Base-by-base conservation (phyloP, 2,329 filamentous ascomycete species). In the Ceratocystis diversiconidia region DNA sequence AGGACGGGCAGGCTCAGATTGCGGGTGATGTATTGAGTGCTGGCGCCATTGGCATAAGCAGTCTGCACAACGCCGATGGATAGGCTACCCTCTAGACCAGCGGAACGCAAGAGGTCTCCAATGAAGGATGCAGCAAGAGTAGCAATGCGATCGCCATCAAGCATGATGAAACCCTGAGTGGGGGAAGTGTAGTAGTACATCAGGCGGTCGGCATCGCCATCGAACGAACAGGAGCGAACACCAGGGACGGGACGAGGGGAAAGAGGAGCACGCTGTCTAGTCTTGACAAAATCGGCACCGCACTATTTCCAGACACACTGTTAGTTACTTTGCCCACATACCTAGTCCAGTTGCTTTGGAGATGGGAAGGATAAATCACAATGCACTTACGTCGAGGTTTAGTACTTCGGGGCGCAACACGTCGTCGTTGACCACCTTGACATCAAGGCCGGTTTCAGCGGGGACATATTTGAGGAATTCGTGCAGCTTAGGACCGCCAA, bases 261-360 rank as follows among this genome's bases (percentile, higher is more conserved):
- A 52, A 88, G 88, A 63, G 94, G 94, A 67, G 90, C 89, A 69
- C 91, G 85, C 79, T 99, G 94, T 77, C 90, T 90, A 19, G 94
- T 97, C 80, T 99, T 99, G 76, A 99, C 94, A 71, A 85, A 97
- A 76, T 99, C 94, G 73, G 94, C 94, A 75, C 94, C 94, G 73
- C 89, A 95, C 85, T 95, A 71, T 15, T n/a, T 8, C 22, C 5
- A 63, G 15, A 41, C 15, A 17, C 10, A 28, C 46, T 8, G 19
- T 36, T 48, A 30, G 32, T n/a, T 63, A 22, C 8, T 12, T 19
- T 17, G 62, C 36, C 10, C 3, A 41, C 12, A 41, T 15, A 15
- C 36, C 3, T 41, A 10, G 10, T 41, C 10, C 3, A 15, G 36
- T 41, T 41, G 10, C 36, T 12, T 41, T 41, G 36, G 36, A 41